Base-by-base conservation (phyloP, 1,284 basidiomycete genomes). In the Ganoderma lucidum region DNA sequence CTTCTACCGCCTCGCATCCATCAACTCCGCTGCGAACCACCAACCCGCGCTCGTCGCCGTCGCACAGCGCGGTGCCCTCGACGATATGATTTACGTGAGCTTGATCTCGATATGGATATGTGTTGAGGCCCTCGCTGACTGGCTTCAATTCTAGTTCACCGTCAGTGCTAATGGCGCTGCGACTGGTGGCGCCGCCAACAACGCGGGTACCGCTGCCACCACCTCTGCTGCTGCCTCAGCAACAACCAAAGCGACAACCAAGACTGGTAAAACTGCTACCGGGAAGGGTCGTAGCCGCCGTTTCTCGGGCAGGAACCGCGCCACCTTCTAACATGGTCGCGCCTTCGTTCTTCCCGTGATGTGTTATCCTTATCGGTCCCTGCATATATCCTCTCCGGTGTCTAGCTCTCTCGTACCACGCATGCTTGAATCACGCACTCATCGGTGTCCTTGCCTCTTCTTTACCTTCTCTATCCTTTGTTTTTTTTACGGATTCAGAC, bases 1-100 rank as follows among this genome's bases (percentile, higher is more conserved):
- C 35, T 73, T 77, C n/a, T 91, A 90, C 80, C 83, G 84, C 71
- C 74, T 90, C 66, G 84, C 84, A 55, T 80, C 80, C 30, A 87
- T 88, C 79, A 88, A 87, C 77, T 77, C 86, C n/a, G 82, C 85
- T 6, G 78, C 84, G 61, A 88, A 89, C 81, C 86, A 88, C 76
- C 86, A 90, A 77, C 78, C 78, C 17, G 79, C 74, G 65, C 83
- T 91, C 69, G 87, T 87, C 69, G 85, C 91, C 28, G 80, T 91
- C 66, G 88, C 86, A 42, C 88, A 89, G 77, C 90, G 86, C 74
- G 89, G 87, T 74, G 81, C 83, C 23, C 75, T 89, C 59, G 87
- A 88, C 76, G 88, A 91, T 79, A 84, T 82, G 75, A 78, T 86
- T 76, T 90, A 90, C 79, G 87, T 91, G 74, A 74, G 82, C 78